Percentiles rank a stretch among this genome's conserved stretches.
Conservation (phyloP, 2,329 filamentous ascomycete genomes). For the Xylariaceae sp. region DNA sequence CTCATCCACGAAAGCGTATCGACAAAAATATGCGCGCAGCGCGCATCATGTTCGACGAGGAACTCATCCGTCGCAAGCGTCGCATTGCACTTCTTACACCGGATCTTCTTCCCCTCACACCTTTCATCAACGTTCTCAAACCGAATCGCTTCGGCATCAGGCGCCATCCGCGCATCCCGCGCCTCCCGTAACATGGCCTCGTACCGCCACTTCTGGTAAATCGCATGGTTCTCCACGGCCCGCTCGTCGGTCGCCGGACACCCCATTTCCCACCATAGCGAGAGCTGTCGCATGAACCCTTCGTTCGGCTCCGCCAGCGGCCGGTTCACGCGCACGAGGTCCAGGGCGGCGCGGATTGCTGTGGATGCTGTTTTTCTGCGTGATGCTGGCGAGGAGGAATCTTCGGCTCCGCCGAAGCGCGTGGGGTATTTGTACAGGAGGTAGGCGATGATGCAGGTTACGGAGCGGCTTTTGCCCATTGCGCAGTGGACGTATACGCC, state of each 20-base stretch:
- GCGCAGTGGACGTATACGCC: conserved; percentile 66
- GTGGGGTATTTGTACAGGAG: conserved; percentile 64
- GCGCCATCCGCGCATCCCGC: conserved; percentile 70
- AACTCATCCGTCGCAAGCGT: conserved; percentile 54
- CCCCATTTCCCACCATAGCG: conserved; percentile 82
- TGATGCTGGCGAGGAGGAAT: conserved; percentile 42
- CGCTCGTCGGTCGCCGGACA: conserved; percentile 58
- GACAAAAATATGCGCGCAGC: conserved; percentile 82
- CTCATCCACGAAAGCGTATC: conserved; percentile 97
- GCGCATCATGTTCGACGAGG: conserved; percentile 54
- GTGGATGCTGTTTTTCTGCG: conserved; percentile 37
- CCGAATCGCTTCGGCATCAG: conserved; percentile 66
- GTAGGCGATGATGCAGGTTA: conserved; percentile 78
- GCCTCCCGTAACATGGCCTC: conserved; percentile 50
- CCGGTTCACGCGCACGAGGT: conserved; percentile 62
- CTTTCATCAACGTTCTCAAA: conserved; percentile 51
- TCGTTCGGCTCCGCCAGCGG: conserved; percentile 82
- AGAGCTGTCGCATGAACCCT: conserved; percentile 85
- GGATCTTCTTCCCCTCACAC: conserved; percentile 51
- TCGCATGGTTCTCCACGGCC: conserved; percentile 58
- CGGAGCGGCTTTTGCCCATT: conserved; percentile 93
- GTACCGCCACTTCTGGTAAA: conserved; percentile 70
- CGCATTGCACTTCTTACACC: conserved; percentile 87
- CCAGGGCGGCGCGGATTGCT: conserved; percentile 59
- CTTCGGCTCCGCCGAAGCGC: conserved; percentile 41